phyloP scores from a whole-genome alignment of 2,329 filamentous ascomycete genomes.

The Hymenoscyphus repandus region DNA sequence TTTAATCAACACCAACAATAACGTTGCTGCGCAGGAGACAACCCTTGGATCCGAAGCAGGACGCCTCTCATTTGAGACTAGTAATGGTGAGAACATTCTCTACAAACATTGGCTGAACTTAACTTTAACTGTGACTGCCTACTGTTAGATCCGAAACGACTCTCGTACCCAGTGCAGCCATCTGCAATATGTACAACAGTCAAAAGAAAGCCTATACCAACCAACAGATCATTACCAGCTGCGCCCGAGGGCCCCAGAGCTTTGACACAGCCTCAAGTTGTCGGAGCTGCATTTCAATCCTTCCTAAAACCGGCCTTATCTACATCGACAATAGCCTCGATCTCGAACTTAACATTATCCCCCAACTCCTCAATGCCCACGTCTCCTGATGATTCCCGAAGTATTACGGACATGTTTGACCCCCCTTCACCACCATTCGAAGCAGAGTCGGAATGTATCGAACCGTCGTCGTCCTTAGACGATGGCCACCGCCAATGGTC shows the following conservation, averaged over 20 bases:
- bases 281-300: not conserved
- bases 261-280: not conserved
- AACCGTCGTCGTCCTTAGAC: not conserved
- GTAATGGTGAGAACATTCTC: not conserved
- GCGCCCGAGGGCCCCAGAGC: not conserved
- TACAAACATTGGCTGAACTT: too few species aligned
- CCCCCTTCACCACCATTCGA: too few species aligned
- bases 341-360: too few species aligned
- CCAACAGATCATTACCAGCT: not conserved
- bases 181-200: too few species aligned
- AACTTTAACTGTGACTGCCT: too few species aligned
- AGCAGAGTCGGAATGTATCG: too few species aligned
- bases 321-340: not conserved
- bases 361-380: too few species aligned
- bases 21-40: not conserved
- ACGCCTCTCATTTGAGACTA: not conserved
- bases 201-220: too few species aligned
- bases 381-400: too few species aligned
- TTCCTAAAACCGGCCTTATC: not conserved
- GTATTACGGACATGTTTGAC: too few species aligned
- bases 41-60: not conserved
- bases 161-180: too few species aligned
- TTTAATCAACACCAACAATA: not conserved
- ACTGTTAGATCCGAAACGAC: too few species aligned
- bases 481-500: not conserved